A percentile compares a stretch with the other conserved stretches of the same genome.
Evolutionary conservation across 2,329 filamentous ascomycete genomes (phyloP).

Genomic region (Cladosporium oxysporum): DNA sequence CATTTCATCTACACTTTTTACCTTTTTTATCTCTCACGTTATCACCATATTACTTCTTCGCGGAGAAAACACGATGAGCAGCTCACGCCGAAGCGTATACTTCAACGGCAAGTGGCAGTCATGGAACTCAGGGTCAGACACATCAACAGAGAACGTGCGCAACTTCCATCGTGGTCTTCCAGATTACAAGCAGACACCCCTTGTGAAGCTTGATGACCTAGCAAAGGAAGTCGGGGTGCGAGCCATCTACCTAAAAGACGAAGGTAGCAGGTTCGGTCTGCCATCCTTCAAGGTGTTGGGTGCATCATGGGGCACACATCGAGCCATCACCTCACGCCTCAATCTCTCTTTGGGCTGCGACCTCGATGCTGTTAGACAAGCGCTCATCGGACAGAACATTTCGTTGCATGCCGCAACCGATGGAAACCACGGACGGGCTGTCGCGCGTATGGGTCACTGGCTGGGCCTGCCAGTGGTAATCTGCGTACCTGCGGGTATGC

Average conservation of each 20-base stretch:
- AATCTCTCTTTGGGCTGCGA: slow-evolving; percentile 44
- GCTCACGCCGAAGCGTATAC: neutral
- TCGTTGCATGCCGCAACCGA: slow-evolving; percentile 65
- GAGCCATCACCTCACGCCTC: slow-evolving; percentile 52
- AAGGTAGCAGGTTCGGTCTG: slow-evolving; percentile 65
- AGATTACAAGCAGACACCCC: slow-evolving; percentile 55
- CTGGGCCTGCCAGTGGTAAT: slow-evolving; percentile 58
- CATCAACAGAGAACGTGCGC: neutral
- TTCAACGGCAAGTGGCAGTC: slow-evolving; percentile 11
- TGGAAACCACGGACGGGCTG: slow-evolving; percentile 72
- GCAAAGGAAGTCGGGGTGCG: slow-evolving; percentile 59
- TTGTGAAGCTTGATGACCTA: slow-evolving; percentile 54
- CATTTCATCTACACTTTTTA: neutral
- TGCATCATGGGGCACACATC: slow-evolving; percentile 69
- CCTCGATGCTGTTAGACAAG: slow-evolving; percentile 45
- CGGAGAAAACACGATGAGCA: neutral
- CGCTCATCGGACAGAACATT: slow-evolving; percentile 29
- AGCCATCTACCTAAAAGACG: slow-evolving; percentile 67
- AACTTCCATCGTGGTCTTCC: slow-evolving; percentile 60
- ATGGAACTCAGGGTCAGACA: neutral
- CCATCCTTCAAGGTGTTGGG: slow-evolving; percentile 78
- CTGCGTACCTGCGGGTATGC: slow-evolving; percentile 62
- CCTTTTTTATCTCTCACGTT: neutral
- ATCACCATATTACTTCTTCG: neutral
- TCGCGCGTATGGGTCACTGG: slow-evolving; percentile 65